Base-by-base conservation (phyloP, 2,329 filamentous ascomycete species). In the Neoarthrinium moseri region DNA sequence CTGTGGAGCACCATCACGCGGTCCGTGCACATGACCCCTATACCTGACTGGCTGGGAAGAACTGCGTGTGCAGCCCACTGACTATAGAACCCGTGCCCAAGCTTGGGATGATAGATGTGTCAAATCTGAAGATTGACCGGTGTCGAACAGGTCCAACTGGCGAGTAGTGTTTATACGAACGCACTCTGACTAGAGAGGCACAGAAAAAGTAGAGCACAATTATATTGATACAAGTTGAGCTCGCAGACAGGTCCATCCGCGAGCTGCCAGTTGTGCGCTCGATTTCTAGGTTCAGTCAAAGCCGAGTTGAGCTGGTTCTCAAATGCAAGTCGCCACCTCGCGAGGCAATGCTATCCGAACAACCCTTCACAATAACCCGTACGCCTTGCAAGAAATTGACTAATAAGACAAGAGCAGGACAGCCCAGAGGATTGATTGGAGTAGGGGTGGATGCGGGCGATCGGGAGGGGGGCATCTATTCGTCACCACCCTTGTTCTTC, bases 401-500 rank as follows among this genome's bases (percentile, higher is more conserved):
- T 43, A 54, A 57, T 53, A 60, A 55, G 59, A 61, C 54, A 61
- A 63, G 63, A 40, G 61, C 65, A 58, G 27, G 24, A 35, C 23
- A 40, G 37, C 37, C 37, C 37, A 13, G n/a, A 29, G 37, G 37
- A 40, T 40, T 40, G 22, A 11, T 69, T 67, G 65, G 58, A 69
- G 63, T 60, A 69, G 62, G 68, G 59, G 57, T 53, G 50, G 55
- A 54, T 47, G 46, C 44, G 51, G 46, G 30, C 34, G n/a, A n/a
- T n/a, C n/a, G 27, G 42, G 37, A 48, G 21, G 51, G 40, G 43
- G 60, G 60, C 64, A 45, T 54, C 49, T 70, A 69, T 62, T 73
- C 70, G 20, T 68, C 64, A 48, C 50, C 60, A 56, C 69, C 67
- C 62, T 75, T 77, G 71, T 80, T 81, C 74, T 84, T 83, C 73